Evolutionary conservation across 108 stramenopile genomes (phyloP).

Genomic region (Pseudonitzschia pungens): DNA sequence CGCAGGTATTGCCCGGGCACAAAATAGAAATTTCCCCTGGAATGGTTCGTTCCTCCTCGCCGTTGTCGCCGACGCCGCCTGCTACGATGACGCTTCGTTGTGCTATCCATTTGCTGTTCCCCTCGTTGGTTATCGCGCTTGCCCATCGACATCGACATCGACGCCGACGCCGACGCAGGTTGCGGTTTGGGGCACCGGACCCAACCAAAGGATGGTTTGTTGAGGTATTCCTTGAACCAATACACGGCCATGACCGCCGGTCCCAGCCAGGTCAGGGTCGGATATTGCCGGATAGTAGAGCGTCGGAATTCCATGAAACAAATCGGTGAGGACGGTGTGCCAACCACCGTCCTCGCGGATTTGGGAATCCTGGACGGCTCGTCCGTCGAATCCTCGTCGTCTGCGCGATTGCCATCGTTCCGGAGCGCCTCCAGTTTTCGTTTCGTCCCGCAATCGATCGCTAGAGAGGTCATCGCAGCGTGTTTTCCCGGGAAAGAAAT

Average conservation of each 20-base stretch:
- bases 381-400: not conserved
- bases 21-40: slow-evolving; percentile 11
- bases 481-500: too few relatives aligned
- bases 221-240: slow-evolving; percentile 22
- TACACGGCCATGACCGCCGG: slow-evolving; percentile 29
- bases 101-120: too few relatives aligned
- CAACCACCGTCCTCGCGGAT: too few relatives aligned
- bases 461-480: not conserved
- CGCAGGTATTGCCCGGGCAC: slow-evolving; percentile 16
- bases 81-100: too few relatives aligned
- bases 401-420: too few relatives aligned
- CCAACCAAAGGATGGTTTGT: not conserved
- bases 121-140: too few relatives aligned
- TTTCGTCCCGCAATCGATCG: not conserved
- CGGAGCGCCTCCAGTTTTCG: too few relatives aligned
- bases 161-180: not conserved
- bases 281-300: slow-evolving; percentile 5
- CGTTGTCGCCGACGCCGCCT: not conserved
- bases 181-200: not conserved
- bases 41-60: not conserved
- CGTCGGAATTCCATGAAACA: slow-evolving; percentile 14
- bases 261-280: slow-evolving; percentile 16
- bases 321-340: too few relatives aligned
- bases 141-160: too few relatives aligned
- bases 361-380: too few relatives aligned